These are phyloP conservation scores for Rossbeevera mucosa DNA, from an alignment of 768 basidiomycete genomes.

Conservation along the genomic window DNA sequence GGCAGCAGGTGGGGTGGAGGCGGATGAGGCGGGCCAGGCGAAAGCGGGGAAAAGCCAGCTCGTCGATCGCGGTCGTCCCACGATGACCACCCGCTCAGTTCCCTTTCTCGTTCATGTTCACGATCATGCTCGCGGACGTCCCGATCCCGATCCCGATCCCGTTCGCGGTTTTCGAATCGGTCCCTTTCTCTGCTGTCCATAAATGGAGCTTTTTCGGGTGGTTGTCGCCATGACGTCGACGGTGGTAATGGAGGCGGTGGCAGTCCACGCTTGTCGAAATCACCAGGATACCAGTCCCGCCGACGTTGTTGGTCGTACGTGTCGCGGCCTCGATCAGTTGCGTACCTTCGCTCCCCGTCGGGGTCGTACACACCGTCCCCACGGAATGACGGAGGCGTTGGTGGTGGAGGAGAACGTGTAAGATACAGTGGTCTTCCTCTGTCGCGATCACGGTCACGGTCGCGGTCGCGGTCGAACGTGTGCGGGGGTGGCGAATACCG, in stretches of 20 bases:
- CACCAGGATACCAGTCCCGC: constrained; percentile 32
- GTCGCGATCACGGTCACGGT: constrained; percentile 24
- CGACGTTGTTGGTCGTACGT: constrained; percentile 26
- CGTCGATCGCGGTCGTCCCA: constrained; percentile 42
- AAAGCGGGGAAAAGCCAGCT: constrained; percentile 14
- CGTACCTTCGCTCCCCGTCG: constrained; percentile 33
- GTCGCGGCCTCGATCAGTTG: constrained; percentile 30
- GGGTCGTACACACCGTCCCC: constrained; percentile 29
- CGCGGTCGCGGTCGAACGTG: constrained; percentile 37
- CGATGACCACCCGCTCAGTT: constrained; percentile 4
- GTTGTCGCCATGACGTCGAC: constrained; percentile 25
- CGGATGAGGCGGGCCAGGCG: constrained; percentile 3
- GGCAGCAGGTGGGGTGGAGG: constrained; percentile 2
- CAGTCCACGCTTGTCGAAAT: constrained; percentile 38
- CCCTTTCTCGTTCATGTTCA: constrained; percentile 35
- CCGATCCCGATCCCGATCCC: constrained; percentile 22
- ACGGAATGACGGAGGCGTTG: constrained; percentile 12
- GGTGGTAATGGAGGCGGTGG: not conserved
- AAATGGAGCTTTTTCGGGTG: constrained; percentile 29
- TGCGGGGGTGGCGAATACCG: constrained; percentile 28
- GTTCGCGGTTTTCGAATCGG: constrained; percentile 35
- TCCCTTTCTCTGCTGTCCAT: constrained; percentile 34
- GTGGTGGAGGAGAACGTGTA: constrained; percentile 29
- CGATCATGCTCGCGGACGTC: constrained; percentile 33
- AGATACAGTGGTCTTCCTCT: constrained; percentile 30